Base-by-base conservation (phyloP, 2,329 filamentous ascomycete species). In the Aspergillus neotritici region DNA sequence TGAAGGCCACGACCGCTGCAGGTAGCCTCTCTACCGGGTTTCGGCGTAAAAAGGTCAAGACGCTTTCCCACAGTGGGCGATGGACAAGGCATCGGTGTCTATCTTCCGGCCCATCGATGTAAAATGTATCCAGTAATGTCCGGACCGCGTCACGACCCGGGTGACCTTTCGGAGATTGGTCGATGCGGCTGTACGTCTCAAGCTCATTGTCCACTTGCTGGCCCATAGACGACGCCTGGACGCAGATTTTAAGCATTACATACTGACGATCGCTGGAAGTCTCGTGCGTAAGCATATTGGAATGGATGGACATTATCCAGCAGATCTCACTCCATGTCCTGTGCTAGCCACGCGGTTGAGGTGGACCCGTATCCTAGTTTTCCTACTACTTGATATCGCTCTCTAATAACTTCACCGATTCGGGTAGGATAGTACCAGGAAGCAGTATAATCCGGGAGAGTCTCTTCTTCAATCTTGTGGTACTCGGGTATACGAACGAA, bases 41-140 rank as follows among this genome's bases (percentile, higher is more conserved):
- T 13, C 69, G 68, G 30, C 48, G 49, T 4, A 74, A 48, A 36
- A 73, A 70, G 2, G 56, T 50, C 34, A 58, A 43, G 0, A 70
- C 52, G 55, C 64, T 75, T 38, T 73, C 68, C 58, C 65, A 70
- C 15, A 75, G 58, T 10, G 68, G 71, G 6, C 58, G 60, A 56
- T 67, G 65, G 5, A 69, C 60, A 7, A 70, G 60, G 32, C 64
- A 69, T 36, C 43, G 50, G 50, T 68, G 63, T 31, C 50, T 51
- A 8, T 63, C 58, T 15, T 56, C 28, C 7, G 57, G 55, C 2
- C 59, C 59, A 7, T 53, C 33, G 25, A 69, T 41, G n/a, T 62
- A 32, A 43, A 70, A 70, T 1, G 56, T 43, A 38, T 68, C 61
- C 12, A 64, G 56, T 17, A 67, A 44, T 0, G 49, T 48, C 32